Conservation (phyloP, 148 eudicot genomes). For the Oxyria digyna region DNA sequence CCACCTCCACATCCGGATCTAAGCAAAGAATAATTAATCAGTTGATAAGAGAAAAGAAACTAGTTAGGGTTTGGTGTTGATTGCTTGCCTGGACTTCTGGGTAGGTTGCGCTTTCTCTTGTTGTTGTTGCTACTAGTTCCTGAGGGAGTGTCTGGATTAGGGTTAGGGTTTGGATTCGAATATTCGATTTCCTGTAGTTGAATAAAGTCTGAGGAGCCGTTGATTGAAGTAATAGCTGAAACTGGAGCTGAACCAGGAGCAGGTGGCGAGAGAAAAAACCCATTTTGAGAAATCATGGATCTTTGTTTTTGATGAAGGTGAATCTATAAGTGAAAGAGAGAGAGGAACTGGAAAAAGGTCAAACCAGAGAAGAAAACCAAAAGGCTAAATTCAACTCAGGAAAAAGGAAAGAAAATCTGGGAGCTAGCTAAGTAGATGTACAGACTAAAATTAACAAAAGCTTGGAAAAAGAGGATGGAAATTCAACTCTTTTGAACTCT, state of each 20-base stretch:
- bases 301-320: not conserved
- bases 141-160: conserved; percentile 14
- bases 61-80: no score
- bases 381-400: not conserved
- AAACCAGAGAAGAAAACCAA: not conserved
- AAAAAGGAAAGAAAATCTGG: not conserved
- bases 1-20: conserved; percentile 59
- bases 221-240: not conserved
- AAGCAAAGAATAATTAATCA: not conserved
- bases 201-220: not conserved
- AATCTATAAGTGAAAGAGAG: not conserved
- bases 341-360: not conserved
- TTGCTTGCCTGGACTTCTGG: conserved; percentile 45
- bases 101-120: conserved; percentile 43
- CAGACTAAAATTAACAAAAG: conserved; percentile 2
- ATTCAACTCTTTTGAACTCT: not conserved
- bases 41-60: not conserved
- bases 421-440: not conserved
- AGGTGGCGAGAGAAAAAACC: not conserved
- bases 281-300: conserved; percentile 3
- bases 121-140: conserved; percentile 12
- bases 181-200: not conserved
- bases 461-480: not conserved
- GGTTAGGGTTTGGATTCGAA: conserved; percentile 18
- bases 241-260: not conserved